phyloP scores from a whole-genome alignment of 345 rosid species.

The Carallia brachiata region DNA sequence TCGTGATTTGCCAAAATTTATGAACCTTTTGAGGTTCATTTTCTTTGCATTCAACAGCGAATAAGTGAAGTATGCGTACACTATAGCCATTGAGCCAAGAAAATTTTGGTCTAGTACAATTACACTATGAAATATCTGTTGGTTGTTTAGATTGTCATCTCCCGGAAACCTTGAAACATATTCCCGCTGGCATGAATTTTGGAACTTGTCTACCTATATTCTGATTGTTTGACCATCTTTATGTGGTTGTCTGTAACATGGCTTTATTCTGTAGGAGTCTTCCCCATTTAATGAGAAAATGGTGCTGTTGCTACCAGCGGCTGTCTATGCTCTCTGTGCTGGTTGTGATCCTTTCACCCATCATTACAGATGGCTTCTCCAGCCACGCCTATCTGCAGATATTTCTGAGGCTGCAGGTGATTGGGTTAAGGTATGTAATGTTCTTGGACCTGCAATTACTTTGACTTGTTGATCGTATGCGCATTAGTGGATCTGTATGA shows the following conservation, averaged over 20 bases:
- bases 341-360: conserved; percentile 54
- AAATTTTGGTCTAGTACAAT: no score
- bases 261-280: conserved; percentile 42
- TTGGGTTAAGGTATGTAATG: conserved; percentile 45
- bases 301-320: conserved; percentile 69
- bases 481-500: conserved; percentile 12
- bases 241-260: neutral
- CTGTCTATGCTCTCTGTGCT: conserved; percentile 71
- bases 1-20: neutral
- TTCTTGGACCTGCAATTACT: conserved; percentile 4
- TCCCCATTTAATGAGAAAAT: conserved; percentile 45
- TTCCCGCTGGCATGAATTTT: no score
- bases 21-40: neutral
- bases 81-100: no score
- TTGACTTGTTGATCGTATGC: conserved; percentile 20
- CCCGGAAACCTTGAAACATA: no score
- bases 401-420: conserved; percentile 42
- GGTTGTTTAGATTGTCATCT: no score
- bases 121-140: no score
- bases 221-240: neutral
- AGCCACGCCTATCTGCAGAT: conserved; percentile 33
- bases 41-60: neutral
- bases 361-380: conserved; percentile 36
- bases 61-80: neutral
- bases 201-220: no score